A percentile compares a stretch with the other conserved stretches of the same genome.
Evolutionary conservation across 2,329 filamentous ascomycete species (phyloP).

Genomic region (Aureobasidium sp.): DNA sequence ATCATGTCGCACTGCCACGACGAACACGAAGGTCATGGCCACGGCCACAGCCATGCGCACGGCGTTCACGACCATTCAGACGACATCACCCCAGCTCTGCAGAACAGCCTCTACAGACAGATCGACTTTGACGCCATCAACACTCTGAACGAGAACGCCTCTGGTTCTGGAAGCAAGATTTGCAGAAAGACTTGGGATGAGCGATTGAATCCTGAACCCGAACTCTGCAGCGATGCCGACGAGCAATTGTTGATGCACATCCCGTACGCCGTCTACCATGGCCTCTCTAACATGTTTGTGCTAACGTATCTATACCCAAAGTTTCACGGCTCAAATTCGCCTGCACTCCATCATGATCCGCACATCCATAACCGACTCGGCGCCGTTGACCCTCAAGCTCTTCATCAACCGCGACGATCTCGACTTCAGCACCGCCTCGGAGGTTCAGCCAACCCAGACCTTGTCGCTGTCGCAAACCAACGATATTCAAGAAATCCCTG

Average conservation of each 20-base stretch:
- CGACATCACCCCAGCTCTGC: conserved; percentile 84
- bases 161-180: conserved; percentile 62
- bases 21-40: conserved; percentile 32
- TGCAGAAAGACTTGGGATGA: conserved; percentile 90
- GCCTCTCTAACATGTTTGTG: background rate
- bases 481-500: conserved; percentile 77
- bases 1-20: conserved; percentile 42
- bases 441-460: conserved; percentile 62
- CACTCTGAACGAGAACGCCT: conserved; percentile 71
- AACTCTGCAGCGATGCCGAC: conserved; percentile 78
- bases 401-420: conserved; percentile 81
- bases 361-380: conserved; percentile 59
- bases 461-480: conserved; percentile 69
- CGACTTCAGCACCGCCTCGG: conserved; percentile 70
- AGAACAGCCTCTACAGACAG: conserved; percentile 83
- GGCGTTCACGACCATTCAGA: conserved; percentile 77
- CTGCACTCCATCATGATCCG: conserved; percentile 84
- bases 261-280: conserved; percentile 47
- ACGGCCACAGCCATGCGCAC: conserved; percentile 42
- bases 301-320: conserved; percentile 27
- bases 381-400: conserved; percentile 76
- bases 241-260: conserved; percentile 91
- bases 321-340: conserved; percentile 89
- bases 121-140: conserved; percentile 80
- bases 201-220: conserved; percentile 59